Evolutionary conservation across 2,329 filamentous ascomycete species (phyloP), one percentile per base, ranked within the genome.

Genomic region (Beauveria australis): DNA sequence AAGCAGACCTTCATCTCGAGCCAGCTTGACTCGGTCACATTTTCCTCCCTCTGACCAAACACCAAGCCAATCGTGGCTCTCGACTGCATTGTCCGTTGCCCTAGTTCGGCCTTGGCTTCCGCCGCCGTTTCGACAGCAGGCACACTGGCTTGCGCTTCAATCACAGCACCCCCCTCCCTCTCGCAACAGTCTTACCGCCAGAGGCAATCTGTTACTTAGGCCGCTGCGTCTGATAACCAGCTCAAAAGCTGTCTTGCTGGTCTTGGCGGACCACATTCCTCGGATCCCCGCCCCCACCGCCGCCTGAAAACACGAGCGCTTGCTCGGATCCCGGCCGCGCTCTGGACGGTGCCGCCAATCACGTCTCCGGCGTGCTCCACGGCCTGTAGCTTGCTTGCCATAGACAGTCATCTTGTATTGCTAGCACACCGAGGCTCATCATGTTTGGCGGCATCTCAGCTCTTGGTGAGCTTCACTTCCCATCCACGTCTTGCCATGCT

Each of bases 401-500:
- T 14, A 51, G 19, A 26, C 30, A 26, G 30, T 18, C 26, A 19
- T 58, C 33, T 41, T 14, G 46, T 58, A 49, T 58, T 14, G 18
- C 46, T 58, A 49, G 14, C 19, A 58, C 33, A 9, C 22, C 41
- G 6, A 46, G 6, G 30, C 8, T 12, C 26, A 44, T 52, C 56
- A 59, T 59, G 56, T 59, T 59, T 53, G 12, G 37, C 16, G 56
- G 56, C 14, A 59, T 59, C 9, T 40, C 56, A 28, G 47, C 26
- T 19, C 40, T 59, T 30, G 56, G 56, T 59, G 40, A 52, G 56
- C 33, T 47, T 47, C 26, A 19, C 28, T 51, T 33, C 16, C 26
- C 48, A 47, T 28, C 46, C 49, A n/a, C 33, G 3, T 14, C 30
- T 24, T 53, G 49, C 30, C 30, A 22, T 9, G 12, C 5, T 43